phyloP scores from a whole-genome alignment of 805 yeast species.

The Lipomyces anomalus region DNA sequence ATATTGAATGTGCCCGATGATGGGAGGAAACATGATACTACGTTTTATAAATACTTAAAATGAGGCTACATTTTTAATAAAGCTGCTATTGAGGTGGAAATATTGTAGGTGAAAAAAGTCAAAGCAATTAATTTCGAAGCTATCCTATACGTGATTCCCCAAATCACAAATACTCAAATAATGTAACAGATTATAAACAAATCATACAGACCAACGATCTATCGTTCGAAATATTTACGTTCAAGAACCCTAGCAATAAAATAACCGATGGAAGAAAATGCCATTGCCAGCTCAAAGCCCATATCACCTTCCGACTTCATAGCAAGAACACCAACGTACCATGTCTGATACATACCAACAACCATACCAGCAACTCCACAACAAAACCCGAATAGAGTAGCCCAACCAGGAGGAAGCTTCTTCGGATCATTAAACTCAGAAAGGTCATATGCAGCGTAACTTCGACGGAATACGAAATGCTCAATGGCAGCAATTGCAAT shows the following conservation, averaged over 20 bases:
- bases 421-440: conserved; percentile 53
- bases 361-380: conserved; percentile 83
- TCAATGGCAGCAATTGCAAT: conserved; percentile 70
- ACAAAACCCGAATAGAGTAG: conserved; percentile 73
- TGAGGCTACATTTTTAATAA: too few relatives aligned
- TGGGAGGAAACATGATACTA: too few relatives aligned
- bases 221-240: conserved; percentile 49
- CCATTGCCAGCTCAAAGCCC: conserved; percentile 73
- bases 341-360: conserved; percentile 79
- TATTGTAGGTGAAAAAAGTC: background rate
- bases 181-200: background rate
- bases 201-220: conserved; percentile 3
- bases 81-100: background rate
- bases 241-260: conserved; percentile 58
- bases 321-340: conserved; percentile 74
- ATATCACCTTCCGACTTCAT: conserved; percentile 67
- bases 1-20: too few relatives aligned
- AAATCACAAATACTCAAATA: background rate
- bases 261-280: conserved; percentile 60
- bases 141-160: background rate
- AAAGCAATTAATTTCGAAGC: background rate
- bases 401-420: conserved; percentile 66
- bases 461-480: conserved; percentile 68
- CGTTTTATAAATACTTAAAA: too few relatives aligned
- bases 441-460: conserved; percentile 54